These are phyloP conservation scores for Ottelia alismoides DNA, from an alignment of 106 monocot species.

Conservation along the genomic window DNA sequence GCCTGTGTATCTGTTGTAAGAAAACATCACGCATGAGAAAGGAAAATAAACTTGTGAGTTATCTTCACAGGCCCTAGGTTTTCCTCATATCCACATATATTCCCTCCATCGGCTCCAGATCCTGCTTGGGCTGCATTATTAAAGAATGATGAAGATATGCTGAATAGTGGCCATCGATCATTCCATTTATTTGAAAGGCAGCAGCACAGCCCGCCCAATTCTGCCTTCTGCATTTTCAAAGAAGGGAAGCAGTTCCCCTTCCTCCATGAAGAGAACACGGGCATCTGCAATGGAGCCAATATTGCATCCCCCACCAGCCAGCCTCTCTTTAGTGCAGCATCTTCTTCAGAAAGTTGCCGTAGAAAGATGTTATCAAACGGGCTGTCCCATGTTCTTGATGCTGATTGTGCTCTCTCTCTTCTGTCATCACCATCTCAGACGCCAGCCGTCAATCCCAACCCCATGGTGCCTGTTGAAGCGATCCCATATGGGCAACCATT, in stretches of 20 bases:
- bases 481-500: conserved; percentile 27
- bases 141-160: conserved; percentile 17
- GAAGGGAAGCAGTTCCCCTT: conserved; percentile 34
- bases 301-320: conserved; percentile 8
- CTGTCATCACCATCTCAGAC: conserved; percentile 60
- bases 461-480: conserved; percentile 14
- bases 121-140: conserved; percentile 13
- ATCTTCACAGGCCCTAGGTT: conserved; percentile 19
- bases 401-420: conserved; percentile 96
- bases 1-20: no score
- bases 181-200: conserved; percentile 17
- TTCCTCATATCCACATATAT: conserved; percentile 31
- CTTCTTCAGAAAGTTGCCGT: conserved; percentile 8
- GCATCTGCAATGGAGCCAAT: conserved; percentile 1
- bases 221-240: conserved; percentile 14
- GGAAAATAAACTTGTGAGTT: no score
- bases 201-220: conserved; percentile 1
- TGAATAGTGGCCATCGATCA: conserved; percentile 2
- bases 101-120: conserved; percentile 14
- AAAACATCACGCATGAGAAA: no score
- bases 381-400: conserved; percentile 32
- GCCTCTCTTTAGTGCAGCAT: conserved; percentile 15
- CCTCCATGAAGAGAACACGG: conserved; percentile 9
- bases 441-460: conserved; percentile 17
- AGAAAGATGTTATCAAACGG: conserved; percentile 24